Base-by-base conservation (phyloP, 2,329 filamentous ascomycete species). In the Penicillium sp. region DNA sequence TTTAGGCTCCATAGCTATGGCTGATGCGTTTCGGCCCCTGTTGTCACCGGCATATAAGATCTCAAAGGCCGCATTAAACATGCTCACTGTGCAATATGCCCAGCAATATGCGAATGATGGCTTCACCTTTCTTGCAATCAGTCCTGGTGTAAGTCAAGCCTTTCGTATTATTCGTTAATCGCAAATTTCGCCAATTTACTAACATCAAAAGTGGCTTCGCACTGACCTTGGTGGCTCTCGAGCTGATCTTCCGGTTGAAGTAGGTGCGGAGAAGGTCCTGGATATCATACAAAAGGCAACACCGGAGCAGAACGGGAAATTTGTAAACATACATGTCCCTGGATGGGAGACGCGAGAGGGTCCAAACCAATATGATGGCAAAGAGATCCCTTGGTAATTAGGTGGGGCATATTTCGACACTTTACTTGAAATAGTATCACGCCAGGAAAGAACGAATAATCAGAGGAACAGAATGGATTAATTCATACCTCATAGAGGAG, bases 51-150 rank as follows among this genome's bases (percentile, higher is more conserved):
- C 75, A 2, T 78, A 79, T 69, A 75, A 80, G 62, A 74, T 82
- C 60, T 75, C 78, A 6, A 83, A 82, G 61, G 75, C 80, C 0
- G 79, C 80, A 1, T 59, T 82, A 49, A 81, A 81, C 56, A 77
- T 77, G 65, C 67, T 83, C 37, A 82, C 77, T 2, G 71, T 77
- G 0, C 78, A 70, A 47, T 69, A 69, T 52, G 63, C 66, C 13
- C 47, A 59, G 10, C 57, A 66, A 13, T 73, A 74, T 43, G 71
- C 60, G 2, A 59, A 73, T 6, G 70, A 78, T 27, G 78, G 78
- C 1, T 81, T 81, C 58, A 78, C 72, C 0, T 68, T 81, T 50
- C 54, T 80, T 10, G 69, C 73, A 0, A 42, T 82, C 5, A 75
- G 67, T 23, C 81, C 81, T 7, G 81, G 80, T 1, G 79, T 82